A percentile compares a stretch with the other conserved stretches of the same genome.
Conservation (phyloP, 2,329 filamentous ascomycete species). For the Fusarium sp. region DNA sequence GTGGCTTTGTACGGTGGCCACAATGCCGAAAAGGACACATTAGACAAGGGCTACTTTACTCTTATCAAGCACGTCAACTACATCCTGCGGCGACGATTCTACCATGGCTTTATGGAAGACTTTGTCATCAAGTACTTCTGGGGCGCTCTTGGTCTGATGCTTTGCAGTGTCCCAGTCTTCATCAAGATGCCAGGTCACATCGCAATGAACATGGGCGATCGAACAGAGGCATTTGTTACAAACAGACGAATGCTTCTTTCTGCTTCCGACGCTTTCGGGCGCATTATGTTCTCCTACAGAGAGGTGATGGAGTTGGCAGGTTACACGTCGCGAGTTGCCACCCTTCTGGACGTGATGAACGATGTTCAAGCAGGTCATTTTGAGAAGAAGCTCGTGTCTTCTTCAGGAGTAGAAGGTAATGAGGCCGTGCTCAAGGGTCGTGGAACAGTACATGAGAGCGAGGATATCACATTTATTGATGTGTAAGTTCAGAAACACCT, state of each 20-base stretch:
- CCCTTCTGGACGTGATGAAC: constrained; percentile 91
- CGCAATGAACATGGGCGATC: constrained; percentile 75
- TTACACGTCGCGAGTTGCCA: constrained; percentile 92
- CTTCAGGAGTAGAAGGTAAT: constrained; percentile 83
- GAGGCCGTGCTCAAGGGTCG: constrained; percentile 84
- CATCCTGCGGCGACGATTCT: constrained; percentile 88
- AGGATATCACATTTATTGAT: constrained; percentile 84
- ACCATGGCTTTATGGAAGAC: constrained; percentile 99
- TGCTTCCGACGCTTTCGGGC: constrained; percentile 93
- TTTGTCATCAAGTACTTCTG: constrained; percentile 99
- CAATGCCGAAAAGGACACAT: constrained; percentile 91
- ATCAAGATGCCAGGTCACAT: constrained; percentile 85
- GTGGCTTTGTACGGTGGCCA: constrained; percentile 92
- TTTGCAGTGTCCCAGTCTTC: constrained; percentile 96
- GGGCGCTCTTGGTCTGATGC: constrained; percentile 89
- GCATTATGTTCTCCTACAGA: constrained; percentile 98
- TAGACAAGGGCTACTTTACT: constrained; percentile 99
- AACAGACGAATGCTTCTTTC: constrained; percentile 92
- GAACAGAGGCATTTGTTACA: constrained; percentile 86
- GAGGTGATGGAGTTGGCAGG: constrained; percentile 96
- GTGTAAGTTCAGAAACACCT: constrained; percentile 65
- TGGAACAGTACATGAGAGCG: constrained; percentile 83
- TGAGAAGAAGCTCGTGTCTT: constrained; percentile 95
- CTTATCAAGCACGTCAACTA: constrained; percentile 99
- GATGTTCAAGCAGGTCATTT: constrained; percentile 92